A percentile compares a stretch with the other conserved stretches of the same genome.
Conservation (phyloP, 345 rosid species). For the Hypericum androsaemum region DNA sequence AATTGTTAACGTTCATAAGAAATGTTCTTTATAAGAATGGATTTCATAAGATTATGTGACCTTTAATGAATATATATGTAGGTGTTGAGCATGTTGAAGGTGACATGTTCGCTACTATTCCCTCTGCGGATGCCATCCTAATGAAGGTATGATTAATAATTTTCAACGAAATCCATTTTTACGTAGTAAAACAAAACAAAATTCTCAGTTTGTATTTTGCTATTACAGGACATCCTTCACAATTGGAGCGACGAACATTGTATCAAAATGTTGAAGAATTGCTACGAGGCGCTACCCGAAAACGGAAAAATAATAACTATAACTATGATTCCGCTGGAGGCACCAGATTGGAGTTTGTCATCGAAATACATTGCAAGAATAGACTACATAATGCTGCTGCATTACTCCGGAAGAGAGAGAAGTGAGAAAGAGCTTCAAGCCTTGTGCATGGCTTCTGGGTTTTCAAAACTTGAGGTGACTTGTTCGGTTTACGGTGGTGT, state of each 20-base stretch:
- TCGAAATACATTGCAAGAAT: conserved; percentile 29
- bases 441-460: conserved; percentile 23
- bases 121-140: conserved; percentile 15
- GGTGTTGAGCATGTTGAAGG: too few species aligned
- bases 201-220: too few species aligned
- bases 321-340: conserved; percentile 33
- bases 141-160: conserved; percentile 15
- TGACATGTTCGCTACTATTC: conserved; percentile 16
- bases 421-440: conserved; percentile 27
- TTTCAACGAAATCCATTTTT: neutral
- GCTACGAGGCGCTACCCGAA: conserved; percentile 27
- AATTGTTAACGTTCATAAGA: too few species aligned
- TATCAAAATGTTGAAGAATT: conserved; percentile 36
- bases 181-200: too few species aligned
- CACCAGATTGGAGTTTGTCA: conserved; percentile 17
- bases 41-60: too few species aligned
- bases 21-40: too few species aligned
- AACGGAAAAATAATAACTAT: conserved; percentile 37
- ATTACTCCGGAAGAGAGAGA: conserved; percentile 33
- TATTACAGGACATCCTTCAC: conserved; percentile 37
- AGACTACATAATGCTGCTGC: conserved; percentile 26
- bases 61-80: too few species aligned
- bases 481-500: conserved; percentile 21
- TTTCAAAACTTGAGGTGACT: conserved; percentile 11
- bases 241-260: conserved; percentile 29